Percentiles rank a stretch among this genome's conserved stretches.
Evolutionary conservation across 768 basidiomycete genomes (phyloP).

Genomic region (Boletus rubropictus): DNA sequence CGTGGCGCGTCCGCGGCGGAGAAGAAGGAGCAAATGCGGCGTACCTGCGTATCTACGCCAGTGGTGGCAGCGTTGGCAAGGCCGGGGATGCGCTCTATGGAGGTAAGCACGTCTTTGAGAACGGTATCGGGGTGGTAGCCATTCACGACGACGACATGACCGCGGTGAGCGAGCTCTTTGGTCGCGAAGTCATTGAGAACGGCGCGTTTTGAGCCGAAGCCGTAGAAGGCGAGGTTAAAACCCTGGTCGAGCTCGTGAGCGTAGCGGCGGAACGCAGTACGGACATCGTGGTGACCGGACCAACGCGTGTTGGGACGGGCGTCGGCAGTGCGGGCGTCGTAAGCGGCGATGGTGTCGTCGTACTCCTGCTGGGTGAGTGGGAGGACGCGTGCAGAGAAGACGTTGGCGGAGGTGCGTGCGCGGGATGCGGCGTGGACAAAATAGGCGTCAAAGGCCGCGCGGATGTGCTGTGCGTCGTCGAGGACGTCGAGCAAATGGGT

Average conservation of each 20-base stretch:
- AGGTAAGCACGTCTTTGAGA: constrained; percentile 61
- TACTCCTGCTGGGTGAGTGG: constrained; percentile 68
- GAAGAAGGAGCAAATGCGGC: constrained; percentile 63
- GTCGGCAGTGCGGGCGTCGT: constrained; percentile 13
- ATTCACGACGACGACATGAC: constrained; percentile 74
- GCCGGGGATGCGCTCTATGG: constrained; percentile 42
- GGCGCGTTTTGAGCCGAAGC: constrained; percentile 80
- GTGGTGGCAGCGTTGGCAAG: constrained; percentile 9
- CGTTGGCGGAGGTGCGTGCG: constrained; percentile 67
- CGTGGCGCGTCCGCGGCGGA: constrained; percentile 31
- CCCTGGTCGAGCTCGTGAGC: constrained; percentile 70
- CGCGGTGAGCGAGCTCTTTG: constrained; percentile 47
- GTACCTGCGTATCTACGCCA: constrained; percentile 55
- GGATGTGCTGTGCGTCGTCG: constrained; percentile 11
- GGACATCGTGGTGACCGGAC: constrained; percentile 11
- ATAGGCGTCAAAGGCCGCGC: constrained; percentile 81
- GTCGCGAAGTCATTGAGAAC: constrained; percentile 72
- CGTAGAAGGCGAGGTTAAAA: constrained; percentile 86
- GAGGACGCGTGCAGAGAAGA: constrained; percentile 70
- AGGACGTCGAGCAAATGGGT: constrained; percentile 8
- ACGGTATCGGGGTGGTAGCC: constrained; percentile 66
- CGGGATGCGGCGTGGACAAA: constrained; percentile 60
- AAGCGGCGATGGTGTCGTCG: constrained; percentile 27
- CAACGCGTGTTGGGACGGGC: constrained; percentile 16
- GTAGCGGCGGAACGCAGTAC: constrained; percentile 51